Evolutionary conservation across 306 rosid genomes (phyloP).

Genomic region (Potentilla sterilis): DNA sequence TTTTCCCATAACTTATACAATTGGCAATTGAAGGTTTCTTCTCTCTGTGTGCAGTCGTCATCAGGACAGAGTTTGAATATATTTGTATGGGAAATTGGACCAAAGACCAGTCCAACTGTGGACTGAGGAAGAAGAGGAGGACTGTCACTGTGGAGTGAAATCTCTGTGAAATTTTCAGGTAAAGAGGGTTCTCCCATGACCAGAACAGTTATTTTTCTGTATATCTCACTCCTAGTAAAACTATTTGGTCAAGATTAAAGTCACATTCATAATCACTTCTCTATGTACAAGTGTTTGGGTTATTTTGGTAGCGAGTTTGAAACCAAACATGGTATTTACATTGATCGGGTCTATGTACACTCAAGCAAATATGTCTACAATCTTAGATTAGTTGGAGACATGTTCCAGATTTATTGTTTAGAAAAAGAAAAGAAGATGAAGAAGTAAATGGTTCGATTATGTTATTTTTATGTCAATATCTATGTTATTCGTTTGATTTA

Average conservation of each 20-base stretch:
- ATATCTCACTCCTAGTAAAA: background rate
- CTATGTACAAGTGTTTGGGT: no score
- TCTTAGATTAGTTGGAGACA: no score
- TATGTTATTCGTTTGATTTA: no score
- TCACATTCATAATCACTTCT: no score
- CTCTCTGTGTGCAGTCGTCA: background rate
- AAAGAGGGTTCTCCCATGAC: background rate
- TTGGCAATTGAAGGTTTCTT: constrained; percentile 12
- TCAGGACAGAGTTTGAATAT: constrained; percentile 40
- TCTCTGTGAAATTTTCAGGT: background rate
- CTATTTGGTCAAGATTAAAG: background rate
- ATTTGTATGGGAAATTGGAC: constrained; percentile 41
- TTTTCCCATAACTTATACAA: background rate
- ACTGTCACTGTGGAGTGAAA: background rate
- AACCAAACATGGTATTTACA: no score
- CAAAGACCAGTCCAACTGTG: constrained; percentile 45
- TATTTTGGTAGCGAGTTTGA: no score
- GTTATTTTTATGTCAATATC: no score
- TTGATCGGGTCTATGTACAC: no score
- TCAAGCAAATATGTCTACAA: no score
- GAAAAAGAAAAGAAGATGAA: no score
- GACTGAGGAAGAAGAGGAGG: constrained; percentile 1
- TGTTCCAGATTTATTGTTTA: no score
- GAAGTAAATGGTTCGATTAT: no score
- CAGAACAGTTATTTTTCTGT: background rate